A percentile compares a stretch with the other conserved stretches of the same genome.
Evolutionary conservation across 192 early-diverging fungal genomes (phyloP).

Genomic region (Gorgonomyces haynaldii): DNA sequence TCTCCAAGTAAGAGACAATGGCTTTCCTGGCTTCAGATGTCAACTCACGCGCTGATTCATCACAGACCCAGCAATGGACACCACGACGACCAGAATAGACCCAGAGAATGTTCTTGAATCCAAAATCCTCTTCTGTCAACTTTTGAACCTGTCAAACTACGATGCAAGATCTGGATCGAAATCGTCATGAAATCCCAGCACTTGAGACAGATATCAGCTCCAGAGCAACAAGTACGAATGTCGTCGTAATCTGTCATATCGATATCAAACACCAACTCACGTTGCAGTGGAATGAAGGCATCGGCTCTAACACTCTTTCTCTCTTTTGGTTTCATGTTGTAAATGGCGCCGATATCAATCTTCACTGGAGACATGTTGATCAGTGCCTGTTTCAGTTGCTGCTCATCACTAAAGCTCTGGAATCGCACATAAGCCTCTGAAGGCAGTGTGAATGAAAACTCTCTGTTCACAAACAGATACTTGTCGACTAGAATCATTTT

Average conservation of each 20-base stretch:
- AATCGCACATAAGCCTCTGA: constrained; percentile 79
- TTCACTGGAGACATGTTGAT: constrained; percentile 68
- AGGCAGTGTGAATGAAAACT: constrained; percentile 81
- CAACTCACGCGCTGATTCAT: constrained; percentile 71
- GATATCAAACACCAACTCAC: constrained; percentile 97
- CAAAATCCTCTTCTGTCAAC: constrained; percentile 71
- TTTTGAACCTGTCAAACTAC: constrained; percentile 45
- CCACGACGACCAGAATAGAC: constrained; percentile 93
- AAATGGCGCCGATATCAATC: constrained; percentile 96
- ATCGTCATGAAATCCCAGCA: constrained; percentile 95
- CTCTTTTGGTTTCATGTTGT: constrained; percentile 74
- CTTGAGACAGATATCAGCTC: constrained; percentile 72
- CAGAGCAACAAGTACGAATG: constrained; percentile 85
- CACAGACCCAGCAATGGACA: constrained; percentile 96
- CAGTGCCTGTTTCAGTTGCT: constrained; percentile 65
- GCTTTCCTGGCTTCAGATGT: constrained; percentile 66
- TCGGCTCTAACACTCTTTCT: constrained; percentile 60
- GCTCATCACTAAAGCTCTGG: constrained; percentile 62
- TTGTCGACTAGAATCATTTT: constrained; percentile 32
- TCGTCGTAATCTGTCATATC: constrained; percentile 99
- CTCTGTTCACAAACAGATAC: constrained; percentile 70
- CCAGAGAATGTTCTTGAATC: constrained; percentile 87
- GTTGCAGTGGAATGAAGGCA: constrained; percentile 64
- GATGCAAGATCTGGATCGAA: constrained; percentile 77
- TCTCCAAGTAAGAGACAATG: constrained; percentile 71